Conservation (phyloP, 2,329 filamentous ascomycete genomes). For the Xenoacremonium recifei region DNA sequence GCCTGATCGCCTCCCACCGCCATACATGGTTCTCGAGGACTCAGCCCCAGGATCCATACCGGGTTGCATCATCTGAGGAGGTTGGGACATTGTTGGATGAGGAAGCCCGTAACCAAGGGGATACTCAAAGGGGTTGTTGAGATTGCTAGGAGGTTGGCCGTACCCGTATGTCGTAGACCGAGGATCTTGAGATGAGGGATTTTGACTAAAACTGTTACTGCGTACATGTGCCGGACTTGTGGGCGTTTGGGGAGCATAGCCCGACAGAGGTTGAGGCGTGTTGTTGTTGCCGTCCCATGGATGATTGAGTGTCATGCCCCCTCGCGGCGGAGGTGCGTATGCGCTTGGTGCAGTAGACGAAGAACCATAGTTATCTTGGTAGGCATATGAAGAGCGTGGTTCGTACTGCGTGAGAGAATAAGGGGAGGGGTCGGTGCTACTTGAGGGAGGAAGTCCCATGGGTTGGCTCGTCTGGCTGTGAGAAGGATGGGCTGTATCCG, state of each 20-base stretch:
- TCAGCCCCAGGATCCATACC: neutral
- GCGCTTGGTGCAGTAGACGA: conserved; percentile 13
- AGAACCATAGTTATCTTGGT: conserved; percentile 14
- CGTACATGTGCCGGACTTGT: too few species aligned
- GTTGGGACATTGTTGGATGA: conserved; percentile 6
- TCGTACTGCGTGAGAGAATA: conserved; percentile 3
- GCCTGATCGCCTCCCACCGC: conserved; percentile 2
- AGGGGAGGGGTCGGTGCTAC: conserved; percentile 4
- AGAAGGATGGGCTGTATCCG: conserved; percentile 22
- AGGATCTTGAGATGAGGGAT: too few species aligned
- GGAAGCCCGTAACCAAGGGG: neutral
- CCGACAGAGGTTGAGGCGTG: too few species aligned
- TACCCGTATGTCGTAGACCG: conserved; percentile 6
- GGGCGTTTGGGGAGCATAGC: too few species aligned
- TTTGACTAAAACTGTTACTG: too few species aligned
- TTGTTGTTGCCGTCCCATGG: too few species aligned
- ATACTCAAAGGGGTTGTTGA: neutral
- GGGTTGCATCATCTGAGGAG: conserved; percentile 17
- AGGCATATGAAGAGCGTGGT: conserved; percentile 8
- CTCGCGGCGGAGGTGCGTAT: conserved; percentile 12
- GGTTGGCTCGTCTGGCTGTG: conserved; percentile 26
- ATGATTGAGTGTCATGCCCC: too few species aligned
- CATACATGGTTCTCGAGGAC: too few species aligned
- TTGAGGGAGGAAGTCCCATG: conserved; percentile 25
- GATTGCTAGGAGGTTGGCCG: conserved; percentile 8